Percentiles rank a stretch among this genome's conserved stretches.
Conservation (phyloP, 768 basidiomycete genomes). For the Coprinopsis cinerea region DNA sequence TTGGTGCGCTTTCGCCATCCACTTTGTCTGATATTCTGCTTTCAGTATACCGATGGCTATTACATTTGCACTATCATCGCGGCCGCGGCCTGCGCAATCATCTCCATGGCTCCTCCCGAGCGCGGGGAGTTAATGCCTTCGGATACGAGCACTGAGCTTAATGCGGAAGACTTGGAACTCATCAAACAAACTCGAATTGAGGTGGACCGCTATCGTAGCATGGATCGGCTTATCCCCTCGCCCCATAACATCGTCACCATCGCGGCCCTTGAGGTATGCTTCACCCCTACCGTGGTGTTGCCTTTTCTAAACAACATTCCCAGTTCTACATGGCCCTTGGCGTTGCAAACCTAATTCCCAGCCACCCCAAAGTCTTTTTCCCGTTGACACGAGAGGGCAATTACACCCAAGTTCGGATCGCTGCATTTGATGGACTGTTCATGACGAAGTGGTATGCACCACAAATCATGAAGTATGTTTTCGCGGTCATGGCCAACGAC, state of each 20-base stretch:
- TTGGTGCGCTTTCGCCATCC: not conserved
- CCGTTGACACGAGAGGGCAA: conserved; percentile 92
- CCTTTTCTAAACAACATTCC: not conserved
- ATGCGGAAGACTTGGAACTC: conserved; percentile 60
- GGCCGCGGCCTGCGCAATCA: conserved; percentile 71
- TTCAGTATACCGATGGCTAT: conserved; percentile 83
- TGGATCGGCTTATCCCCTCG: conserved; percentile 94
- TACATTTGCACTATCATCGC: conserved; percentile 86
- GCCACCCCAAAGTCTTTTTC: conserved; percentile 74
- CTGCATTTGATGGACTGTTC: conserved; percentile 93
- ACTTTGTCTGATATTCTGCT: not conserved
- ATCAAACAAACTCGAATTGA: conserved; percentile 73
- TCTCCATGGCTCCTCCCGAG: conserved; percentile 74
- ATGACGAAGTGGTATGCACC: conserved; percentile 84
- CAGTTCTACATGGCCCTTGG: conserved; percentile 80
- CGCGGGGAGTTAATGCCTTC: conserved; percentile 70
- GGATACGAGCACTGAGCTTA: conserved; percentile 62
- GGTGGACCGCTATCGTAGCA: conserved; percentile 86
- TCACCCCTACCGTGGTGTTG: not conserved
- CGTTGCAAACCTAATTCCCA: conserved; percentile 71
- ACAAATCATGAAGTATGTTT: conserved; percentile 80
- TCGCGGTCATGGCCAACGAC: conserved; percentile 83
- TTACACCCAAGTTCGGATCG: conserved; percentile 83
- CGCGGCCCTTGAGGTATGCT: conserved; percentile 79
- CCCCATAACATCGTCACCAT: conserved; percentile 91